Base-by-base conservation (phyloP, 768 basidiomycete genomes). In the Boletus rubropictus region DNA sequence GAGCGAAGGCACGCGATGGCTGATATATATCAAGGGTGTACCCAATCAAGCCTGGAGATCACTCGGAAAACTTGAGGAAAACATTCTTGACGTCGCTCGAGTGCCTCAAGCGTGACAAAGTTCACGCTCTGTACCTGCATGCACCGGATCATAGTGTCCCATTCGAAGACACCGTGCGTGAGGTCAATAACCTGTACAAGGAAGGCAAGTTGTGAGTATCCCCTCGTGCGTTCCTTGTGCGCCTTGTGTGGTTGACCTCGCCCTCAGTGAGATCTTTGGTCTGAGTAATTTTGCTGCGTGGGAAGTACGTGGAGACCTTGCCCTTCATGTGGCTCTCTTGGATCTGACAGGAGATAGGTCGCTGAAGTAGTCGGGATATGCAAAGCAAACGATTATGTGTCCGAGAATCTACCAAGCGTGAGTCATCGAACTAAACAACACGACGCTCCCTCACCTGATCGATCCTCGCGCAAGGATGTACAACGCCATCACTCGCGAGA, bases 321-420 rank as follows among this genome's bases (percentile, higher is more conserved):
- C 3, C 12, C 0, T 17, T 27, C 4, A 3, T 35, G n/a, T 7
- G 6, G 9, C 21, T 11, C 9, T n/a, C 17, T 37, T 24, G 5
- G 7, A 44, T 18, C 42, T 32, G 11, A 45, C 14, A 18, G 44
- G 8, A 27, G 9, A n/a, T 42, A 74, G 72, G 79, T 81, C 12
- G 79, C 79, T 3, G 80, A 81, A 54, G 71, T 82, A 21, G 75
- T 80, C 1, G 69, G 71, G 0, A 81, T 82, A 24, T 80, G 79
- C 62, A 75, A 69, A 41, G 66, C 68, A 3, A 77, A 80, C 18
- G 74, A 74, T 2, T 82, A 73, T 51, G 71, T 81, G 11, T 65
- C 80, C 80, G 3, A 77, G 73, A 21, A 75, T 74, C 5, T 82
- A 82, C 50, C 73, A 78, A 62, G 79, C 76, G 67, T 76, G 64